Evolutionary conservation across 2,329 filamentous ascomycete genomes (phyloP), one percentile per base, ranked within the genome.

Genomic region (Aspergillus clavatus): DNA sequence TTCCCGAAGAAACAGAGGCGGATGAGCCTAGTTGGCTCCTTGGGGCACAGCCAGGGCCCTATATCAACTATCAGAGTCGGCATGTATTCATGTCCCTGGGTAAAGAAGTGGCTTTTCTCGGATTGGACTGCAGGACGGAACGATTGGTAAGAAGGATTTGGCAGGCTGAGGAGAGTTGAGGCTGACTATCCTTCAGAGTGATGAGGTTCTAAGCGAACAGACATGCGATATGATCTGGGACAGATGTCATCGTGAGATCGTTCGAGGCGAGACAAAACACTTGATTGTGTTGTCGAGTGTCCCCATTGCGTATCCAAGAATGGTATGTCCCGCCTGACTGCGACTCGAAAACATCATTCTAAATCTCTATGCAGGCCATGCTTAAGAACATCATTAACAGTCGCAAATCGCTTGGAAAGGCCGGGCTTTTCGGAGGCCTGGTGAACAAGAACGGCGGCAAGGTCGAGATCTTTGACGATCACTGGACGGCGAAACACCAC

Each of bases 401-500:
- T 38, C 80, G 84, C 63, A 97, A 97, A 67, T 87, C 87, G 4
- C 75, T 97, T 19, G 87, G 89, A 29, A 86, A 88, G 59, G 80
- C 85, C 27, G 90, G 91, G 1, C 68, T 94, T 54, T 76, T 97
- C 41, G 87, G 89, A 48, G 77, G 78, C 10, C 81, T 94, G 35
- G 75, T 95, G 29, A 95, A 95, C 71, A 86, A 86, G 55, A 90
- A 95, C 56, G 90, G 96, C 60, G 89, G 89, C 18, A 89, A 89
- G 14, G 86, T 93, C 5, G 93, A 97, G 67, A 87, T 97, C 11
- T 74, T 95, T 7, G 91, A 96, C 62, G 93, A 97, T 66, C 91
- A 98, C 63, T 98, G 93, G 93, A 96, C 91, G 1, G 88, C 91
- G 28, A 95, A 89, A 63, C 87, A 89, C 61, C 90, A 97, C 72